Evolutionary conservation across 371 early-diverging fungal species (phyloP), one percentile per base, ranked within the genome.

Genomic region (Rhizopus delemar): DNA sequence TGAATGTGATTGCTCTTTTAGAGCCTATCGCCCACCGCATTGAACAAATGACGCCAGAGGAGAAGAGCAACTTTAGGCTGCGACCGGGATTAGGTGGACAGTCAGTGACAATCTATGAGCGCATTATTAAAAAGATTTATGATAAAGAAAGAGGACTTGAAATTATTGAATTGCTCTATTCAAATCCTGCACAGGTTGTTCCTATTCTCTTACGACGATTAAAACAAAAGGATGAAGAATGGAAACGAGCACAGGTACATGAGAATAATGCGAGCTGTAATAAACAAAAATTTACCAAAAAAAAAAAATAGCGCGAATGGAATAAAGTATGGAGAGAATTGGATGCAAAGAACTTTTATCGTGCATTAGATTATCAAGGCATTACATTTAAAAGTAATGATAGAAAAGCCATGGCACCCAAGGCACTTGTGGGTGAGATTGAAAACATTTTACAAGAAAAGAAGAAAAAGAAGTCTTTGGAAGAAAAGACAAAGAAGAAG

Each of bases 251-350:
- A 15, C 68, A 69, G 59, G 56, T 65, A 55, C 22, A 22, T 22
- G 22, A 22, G 22, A 22, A 22, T 22, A 22, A 22, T 22, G 0
- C 22, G 2, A 22, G 22, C 2, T 22, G 22, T 22, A 22, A 22
- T 22, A 22, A 22, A 55, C 13, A 39, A 38, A 38, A 43, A 33
- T 69, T 22, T 22, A 22, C 22, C 22, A 22, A 22, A 22, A 22
- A 22, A 22, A 22, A 22, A 22, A 22, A 22, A 22, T 22, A 22
- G 84, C 86, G 93, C 53, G 93, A 94, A 58, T 93, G 90, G 87
- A 89, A 91, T 73, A 96, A 95, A 70, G 83, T 96, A 4, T 99
- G 99, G 99, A 86, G 96, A 36, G 96, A 97, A 60, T 72, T 88
- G 46, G 94, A 97, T 48, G 80, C 87, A 50, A 93, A 93, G 68